These are phyloP conservation scores for Aplosporella prunicola DNA, from an alignment of 2,329 filamentous ascomycete genomes.

Conservation along the genomic window DNA sequence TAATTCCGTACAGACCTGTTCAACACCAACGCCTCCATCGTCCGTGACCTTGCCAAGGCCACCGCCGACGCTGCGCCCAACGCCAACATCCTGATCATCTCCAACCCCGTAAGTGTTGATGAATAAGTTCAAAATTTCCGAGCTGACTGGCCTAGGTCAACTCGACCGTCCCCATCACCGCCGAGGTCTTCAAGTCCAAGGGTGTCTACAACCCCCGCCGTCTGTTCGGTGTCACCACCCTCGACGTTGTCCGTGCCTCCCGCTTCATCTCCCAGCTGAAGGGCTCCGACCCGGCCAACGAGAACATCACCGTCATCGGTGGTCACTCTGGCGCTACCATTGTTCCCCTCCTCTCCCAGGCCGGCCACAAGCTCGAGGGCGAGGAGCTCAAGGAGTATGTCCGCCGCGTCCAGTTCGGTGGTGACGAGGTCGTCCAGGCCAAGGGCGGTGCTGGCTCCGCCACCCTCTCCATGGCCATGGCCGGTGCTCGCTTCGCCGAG, in stretches of 20 bases:
- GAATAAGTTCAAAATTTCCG: slow-evolving; percentile 14
- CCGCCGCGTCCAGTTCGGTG: slow-evolving; percentile 95
- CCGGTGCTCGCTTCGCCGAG: slow-evolving; percentile 77
- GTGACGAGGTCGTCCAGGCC: slow-evolving; percentile 98
- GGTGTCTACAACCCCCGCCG: slow-evolving; percentile 99
- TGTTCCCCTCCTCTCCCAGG: slow-evolving; percentile 93
- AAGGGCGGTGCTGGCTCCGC: slow-evolving; percentile 97
- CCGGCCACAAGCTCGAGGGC: slow-evolving; percentile 74
- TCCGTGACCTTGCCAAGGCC: slow-evolving; percentile 95
- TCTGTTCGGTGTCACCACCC: slow-evolving; percentile 98
- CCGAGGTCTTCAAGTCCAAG: slow-evolving; percentile 90
- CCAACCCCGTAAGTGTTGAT: slow-evolving; percentile 64
- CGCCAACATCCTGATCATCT: slow-evolving; percentile 93
- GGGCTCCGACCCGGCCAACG: slow-evolving; percentile 77
- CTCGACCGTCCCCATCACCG: slow-evolving; percentile 95
- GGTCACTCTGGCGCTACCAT: slow-evolving; percentile 98
- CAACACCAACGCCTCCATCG: slow-evolving; percentile 99
- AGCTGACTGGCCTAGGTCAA: slow-evolving; percentile 58
- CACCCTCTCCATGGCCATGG: slow-evolving; percentile 98
- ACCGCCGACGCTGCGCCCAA: slow-evolving; percentile 79
- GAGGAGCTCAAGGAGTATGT: slow-evolving; percentile 67
- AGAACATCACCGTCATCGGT: slow-evolving; percentile 93
- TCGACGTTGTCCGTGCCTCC: slow-evolving; percentile 94
- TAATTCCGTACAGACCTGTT: slow-evolving; percentile 61
- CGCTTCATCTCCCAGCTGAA: slow-evolving; percentile 97